Conservation (phyloP, 345 rosid species). For the Gossypium bickii region DNA sequence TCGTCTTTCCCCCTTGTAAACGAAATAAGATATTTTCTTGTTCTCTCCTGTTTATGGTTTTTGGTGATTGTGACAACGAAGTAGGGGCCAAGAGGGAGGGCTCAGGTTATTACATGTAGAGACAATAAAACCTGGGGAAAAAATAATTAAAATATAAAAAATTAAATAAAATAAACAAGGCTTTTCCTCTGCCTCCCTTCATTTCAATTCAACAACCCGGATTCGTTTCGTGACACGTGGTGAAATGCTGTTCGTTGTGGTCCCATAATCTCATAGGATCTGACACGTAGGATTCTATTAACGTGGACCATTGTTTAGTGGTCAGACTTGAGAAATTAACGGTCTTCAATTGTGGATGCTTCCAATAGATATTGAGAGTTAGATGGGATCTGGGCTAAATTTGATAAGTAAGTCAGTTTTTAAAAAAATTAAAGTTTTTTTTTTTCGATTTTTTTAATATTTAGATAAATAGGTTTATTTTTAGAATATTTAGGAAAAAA, state of each 20-base stretch:
- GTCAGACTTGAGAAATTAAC: neutral
- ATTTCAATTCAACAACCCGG: constrained; percentile 1
- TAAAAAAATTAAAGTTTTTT: no score
- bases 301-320: neutral
- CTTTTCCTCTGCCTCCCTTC: neutral
- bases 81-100: constrained; percentile 1
- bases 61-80: constrained; percentile 31
- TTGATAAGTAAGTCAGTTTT: no score
- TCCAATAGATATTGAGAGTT: neutral
- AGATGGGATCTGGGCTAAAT: neutral
- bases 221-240: constrained; percentile 19
- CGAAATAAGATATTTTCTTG: neutral
- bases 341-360: neutral
- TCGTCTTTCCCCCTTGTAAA: constrained; percentile 2
- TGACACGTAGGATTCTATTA: constrained; percentile 12
- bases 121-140: neutral
- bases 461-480: no score
- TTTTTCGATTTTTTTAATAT: no score
- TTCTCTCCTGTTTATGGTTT: constrained; percentile 2
- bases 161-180: neutral
- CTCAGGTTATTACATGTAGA: constrained; percentile 14
- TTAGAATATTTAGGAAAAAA: no score
- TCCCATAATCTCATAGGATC: neutral
- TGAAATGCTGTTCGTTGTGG: neutral
- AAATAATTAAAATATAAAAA: neutral